phyloP scores from a whole-genome alignment of 2,329 filamentous ascomycete species.

The Neonectria punicea region DNA sequence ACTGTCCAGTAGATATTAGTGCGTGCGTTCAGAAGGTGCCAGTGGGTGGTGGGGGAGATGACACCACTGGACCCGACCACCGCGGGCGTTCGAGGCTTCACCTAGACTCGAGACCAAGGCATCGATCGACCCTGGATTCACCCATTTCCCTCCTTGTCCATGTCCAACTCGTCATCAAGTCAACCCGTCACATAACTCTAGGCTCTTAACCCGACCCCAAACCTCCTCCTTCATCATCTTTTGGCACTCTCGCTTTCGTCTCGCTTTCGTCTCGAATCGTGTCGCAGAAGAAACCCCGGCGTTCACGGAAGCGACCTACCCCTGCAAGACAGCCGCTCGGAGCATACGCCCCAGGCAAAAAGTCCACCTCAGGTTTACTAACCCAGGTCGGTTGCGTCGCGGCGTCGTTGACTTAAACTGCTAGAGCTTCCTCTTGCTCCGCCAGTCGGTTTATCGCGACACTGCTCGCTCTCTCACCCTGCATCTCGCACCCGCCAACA shows the following conservation, averaged over 20 bases:
- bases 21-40: background rate
- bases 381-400: background rate
- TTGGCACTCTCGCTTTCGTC: slow-evolving; percentile 21
- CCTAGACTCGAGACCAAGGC: slow-evolving; percentile 15
- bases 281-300: slow-evolving; percentile 35
- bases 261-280: slow-evolving; percentile 39
- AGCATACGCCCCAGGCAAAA: slow-evolving; percentile 8
- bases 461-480: background rate
- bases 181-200: background rate
- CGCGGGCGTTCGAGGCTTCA: slow-evolving; percentile 3
- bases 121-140: slow-evolving; percentile 2
- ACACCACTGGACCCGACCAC: slow-evolving; percentile 21
- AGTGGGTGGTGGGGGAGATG: slow-evolving; percentile 20
- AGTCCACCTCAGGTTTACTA: slow-evolving; percentile 1
- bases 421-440: slow-evolving; percentile 20
- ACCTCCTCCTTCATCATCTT: slow-evolving; percentile 9
- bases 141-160: background rate
- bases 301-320: slow-evolving; percentile 12
- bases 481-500: background rate
- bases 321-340: background rate
- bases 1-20: background rate
- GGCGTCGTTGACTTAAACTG: background rate
- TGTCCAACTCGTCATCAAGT: background rate
- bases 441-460: slow-evolving; percentile 26
- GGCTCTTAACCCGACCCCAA: background rate